Conservation (phyloP, 306 rosid species). For the Trifolium dubium region DNA sequence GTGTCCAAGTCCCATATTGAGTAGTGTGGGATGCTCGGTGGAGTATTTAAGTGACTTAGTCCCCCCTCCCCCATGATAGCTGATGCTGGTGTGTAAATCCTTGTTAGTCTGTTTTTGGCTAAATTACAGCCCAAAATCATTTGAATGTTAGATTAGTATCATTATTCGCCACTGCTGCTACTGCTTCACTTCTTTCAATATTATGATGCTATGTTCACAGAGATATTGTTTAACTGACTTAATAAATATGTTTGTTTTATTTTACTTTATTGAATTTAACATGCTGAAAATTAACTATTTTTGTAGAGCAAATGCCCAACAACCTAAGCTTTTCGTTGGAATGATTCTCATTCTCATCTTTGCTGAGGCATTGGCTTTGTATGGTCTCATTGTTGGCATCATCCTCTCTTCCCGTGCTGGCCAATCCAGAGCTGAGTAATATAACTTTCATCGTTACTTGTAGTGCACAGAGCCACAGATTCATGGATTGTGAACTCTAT, state of each 20-base stretch:
- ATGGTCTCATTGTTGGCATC: constrained; percentile 81
- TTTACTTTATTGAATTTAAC: constrained; percentile 13
- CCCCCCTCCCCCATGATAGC: not conserved
- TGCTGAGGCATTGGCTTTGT: constrained; percentile 76
- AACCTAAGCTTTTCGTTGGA: constrained; percentile 72
- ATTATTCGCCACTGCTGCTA: constrained; percentile 3
- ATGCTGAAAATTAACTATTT: constrained; percentile 17
- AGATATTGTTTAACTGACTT: constrained; percentile 12
- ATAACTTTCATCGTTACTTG: not conserved
- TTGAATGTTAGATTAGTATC: not conserved
- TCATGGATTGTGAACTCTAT: constrained; percentile 28
- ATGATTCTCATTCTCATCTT: constrained; percentile 82
- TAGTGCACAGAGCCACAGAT: constrained; percentile 26
- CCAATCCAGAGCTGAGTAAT: constrained; percentile 75
- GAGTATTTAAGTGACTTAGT: not conserved
- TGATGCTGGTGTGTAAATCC: not conserved
- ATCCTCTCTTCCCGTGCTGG: constrained; percentile 82
- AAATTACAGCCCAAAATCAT: not conserved
- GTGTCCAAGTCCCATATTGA: not conserved
- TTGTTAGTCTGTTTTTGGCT: constrained; percentile 3
- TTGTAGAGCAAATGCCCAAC: constrained; percentile 71
- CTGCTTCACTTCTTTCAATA: constrained; percentile 25
- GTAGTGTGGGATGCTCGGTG: not conserved
- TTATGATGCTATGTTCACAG: not conserved
- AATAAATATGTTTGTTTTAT: not conserved